Evolutionary conservation across 176 grass and related monocot genomes (phyloP).

Genomic region (Pontederia paniculata): DNA sequence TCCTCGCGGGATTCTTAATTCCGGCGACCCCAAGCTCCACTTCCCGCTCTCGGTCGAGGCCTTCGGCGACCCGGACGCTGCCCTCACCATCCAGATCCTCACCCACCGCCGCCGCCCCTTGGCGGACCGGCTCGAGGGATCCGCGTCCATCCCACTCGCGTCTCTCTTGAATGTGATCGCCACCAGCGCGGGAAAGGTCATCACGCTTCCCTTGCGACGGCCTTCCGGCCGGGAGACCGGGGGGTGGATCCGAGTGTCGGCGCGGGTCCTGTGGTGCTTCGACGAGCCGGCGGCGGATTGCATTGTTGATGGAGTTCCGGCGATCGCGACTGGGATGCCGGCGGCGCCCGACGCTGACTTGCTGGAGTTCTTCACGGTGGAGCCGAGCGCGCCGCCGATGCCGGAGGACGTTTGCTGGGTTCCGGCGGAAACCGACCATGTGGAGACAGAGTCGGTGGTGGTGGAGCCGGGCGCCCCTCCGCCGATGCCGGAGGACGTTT

Average conservation of each 20-base stretch:
- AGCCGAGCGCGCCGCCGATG: conserved; percentile 21
- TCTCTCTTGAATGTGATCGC: conserved; percentile 4
- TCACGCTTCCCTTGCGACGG: conserved; percentile 19
- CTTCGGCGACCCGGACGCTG: conserved; percentile 10
- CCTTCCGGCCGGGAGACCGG: conserved; percentile 18
- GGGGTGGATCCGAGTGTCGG: background rate
- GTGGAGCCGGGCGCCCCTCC: conserved; percentile 20
- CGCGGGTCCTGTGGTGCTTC: background rate
- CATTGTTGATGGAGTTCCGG: background rate
- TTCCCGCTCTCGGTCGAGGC: conserved; percentile 17
- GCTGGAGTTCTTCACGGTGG: conserved; percentile 1
- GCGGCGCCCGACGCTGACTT: background rate
- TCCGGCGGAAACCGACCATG: background rate
- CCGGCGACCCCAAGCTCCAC: conserved; percentile 9
- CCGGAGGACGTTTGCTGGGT: background rate
- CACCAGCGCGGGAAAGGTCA: background rate
- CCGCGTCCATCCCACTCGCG: conserved; percentile 10
- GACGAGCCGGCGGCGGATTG: background rate
- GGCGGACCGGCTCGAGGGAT: background rate
- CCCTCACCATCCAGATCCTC: conserved; percentile 24
- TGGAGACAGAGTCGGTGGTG: background rate
- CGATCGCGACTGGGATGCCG: background rate
- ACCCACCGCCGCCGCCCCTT: conserved; percentile 8
- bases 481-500: conserved; percentile 3
- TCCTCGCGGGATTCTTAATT: too few relatives aligned